Base-by-base conservation (phyloP, 345 rosid species). In the Pelargonium nanum region DNA sequence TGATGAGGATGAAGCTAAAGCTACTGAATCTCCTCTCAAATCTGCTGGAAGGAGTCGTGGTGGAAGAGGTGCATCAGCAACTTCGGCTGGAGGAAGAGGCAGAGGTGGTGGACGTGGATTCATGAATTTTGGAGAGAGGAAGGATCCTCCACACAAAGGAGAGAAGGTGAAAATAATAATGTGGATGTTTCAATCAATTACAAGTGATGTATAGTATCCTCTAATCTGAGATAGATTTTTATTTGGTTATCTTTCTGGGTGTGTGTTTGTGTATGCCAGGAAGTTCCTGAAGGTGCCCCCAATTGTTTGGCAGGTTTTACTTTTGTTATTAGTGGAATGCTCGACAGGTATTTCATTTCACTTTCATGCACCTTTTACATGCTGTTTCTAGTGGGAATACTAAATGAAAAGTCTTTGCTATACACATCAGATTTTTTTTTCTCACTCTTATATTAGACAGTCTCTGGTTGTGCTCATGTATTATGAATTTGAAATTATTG, bases 81-180 rank as follows among this genome's bases (percentile, higher is more conserved):
- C 84, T 60, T 57, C 86, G 53, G 61, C 87, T 72, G 80, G 75
- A 65, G 93, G 96, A 77, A 85, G 95, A 64, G 97, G 99, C 65
- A 85, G 96, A 76, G 92, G 73, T 1, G 34, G 92, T 28, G 83
- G 88, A 53, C 88, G 95, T 72, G 96, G 94, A 63, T 87, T 87
- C 80, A 84, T 83, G 95, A 85, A 80, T 77, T 93, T 85, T 71
- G 96, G 92, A 60, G 97, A 87, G 73, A 82, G 99, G 70, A 93
- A 89, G 83, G 97, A 93, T 75, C 99, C 99, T 70, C 97, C 97
- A 1, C 97, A 93, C 72, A 93, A 89, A 85, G 99, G 99, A 71
- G 94, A 93, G 81, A 93, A 93, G 96, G 99, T 93, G 26, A 58
- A 66, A 34, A 24, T 2, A 58, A 57, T 8, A 40, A 40, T 40